Evolutionary conservation across 192 early-diverging fungal genomes (phyloP), one percentile per base, ranked within the genome.

Genomic region (Linnemannia hyalina): DNA sequence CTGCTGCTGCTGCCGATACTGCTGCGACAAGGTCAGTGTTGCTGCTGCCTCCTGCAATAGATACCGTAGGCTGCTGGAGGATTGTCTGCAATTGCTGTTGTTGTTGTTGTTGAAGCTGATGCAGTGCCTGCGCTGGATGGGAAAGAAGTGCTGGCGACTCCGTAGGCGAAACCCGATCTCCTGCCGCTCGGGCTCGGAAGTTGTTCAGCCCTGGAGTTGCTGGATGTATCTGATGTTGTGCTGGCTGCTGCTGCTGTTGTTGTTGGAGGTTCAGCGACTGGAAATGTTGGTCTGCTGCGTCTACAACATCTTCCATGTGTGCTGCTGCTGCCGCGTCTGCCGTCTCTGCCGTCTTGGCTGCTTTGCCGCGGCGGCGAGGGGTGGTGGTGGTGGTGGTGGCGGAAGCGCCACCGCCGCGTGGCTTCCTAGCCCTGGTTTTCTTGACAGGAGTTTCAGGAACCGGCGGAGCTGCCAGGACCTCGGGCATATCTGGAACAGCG

Each of bases 161-260:
- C 20, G 70, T 71, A 41, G 70, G 38, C 70, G 70, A 20, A 35
- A 42, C 70, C 10, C 68, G 32, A 7, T 41, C 68, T 40, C 68
- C 41, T 38, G 18, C 41, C 22, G 18, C 41, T 38, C 41, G 35
- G 16, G 70, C 70, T 71, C 60, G 60, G 11, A 65, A 32, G 29
- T 65, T 65, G 26, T 23, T 26, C 29, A 70, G 68, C 49, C 76
- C 76, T 68, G 76, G 76, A 10, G 76, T 46, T 15, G 76, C 68
- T 29, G 76, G 76, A 20, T 77, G 75, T 38, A 68, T 42, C 16
- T 52, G 80, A 40, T 41, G 73, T 74, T 60, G 75, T 13, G 36
- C 60, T 35, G 46, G 55, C 16, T 75, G 42, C 22, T 9, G 75
- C 16, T 55, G 71, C 22, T 46, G 78, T 11, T 73, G 72, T 44